phyloP scores from a whole-genome alignment of 768 basidiomycete species.

The Psilocybe cubensis region DNA sequence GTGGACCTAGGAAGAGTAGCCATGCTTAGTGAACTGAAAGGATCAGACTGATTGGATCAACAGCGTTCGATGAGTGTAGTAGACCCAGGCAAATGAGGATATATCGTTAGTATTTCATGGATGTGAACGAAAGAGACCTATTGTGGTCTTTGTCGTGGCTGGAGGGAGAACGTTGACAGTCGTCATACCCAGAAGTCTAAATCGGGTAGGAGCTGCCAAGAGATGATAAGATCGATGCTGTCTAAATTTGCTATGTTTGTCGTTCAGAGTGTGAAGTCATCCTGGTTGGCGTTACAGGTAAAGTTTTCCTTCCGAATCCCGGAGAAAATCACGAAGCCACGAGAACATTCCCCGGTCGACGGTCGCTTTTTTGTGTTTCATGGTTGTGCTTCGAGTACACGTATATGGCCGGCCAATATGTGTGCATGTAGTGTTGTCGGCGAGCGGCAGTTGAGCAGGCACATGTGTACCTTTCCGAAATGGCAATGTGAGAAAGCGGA shows the following conservation, averaged over 20 bases:
- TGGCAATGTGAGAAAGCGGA: no score
- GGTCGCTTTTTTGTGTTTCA: background rate
- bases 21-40: conserved; percentile 4
- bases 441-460: no score
- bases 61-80: background rate
- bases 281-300: no score
- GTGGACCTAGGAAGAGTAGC: conserved; percentile 27
- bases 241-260: no score
- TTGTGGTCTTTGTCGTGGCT: background rate
- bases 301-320: no score
- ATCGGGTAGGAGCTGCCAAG: background rate
- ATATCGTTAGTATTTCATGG: background rate
- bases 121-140: background rate
- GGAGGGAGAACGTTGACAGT: background rate
- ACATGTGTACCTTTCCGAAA: no score
- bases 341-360: background rate
- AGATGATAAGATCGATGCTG: background rate
- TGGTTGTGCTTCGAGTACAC: no score
- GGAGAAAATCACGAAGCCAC: no score
- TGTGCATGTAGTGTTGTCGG: no score
- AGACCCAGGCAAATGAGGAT: no score
- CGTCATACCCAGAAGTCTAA: background rate
- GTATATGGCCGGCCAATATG: no score
- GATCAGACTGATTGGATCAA: background rate
- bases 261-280: no score